Base-by-base conservation (phyloP, 805 yeast species). In the Ogataea thermomethanolica region DNA sequence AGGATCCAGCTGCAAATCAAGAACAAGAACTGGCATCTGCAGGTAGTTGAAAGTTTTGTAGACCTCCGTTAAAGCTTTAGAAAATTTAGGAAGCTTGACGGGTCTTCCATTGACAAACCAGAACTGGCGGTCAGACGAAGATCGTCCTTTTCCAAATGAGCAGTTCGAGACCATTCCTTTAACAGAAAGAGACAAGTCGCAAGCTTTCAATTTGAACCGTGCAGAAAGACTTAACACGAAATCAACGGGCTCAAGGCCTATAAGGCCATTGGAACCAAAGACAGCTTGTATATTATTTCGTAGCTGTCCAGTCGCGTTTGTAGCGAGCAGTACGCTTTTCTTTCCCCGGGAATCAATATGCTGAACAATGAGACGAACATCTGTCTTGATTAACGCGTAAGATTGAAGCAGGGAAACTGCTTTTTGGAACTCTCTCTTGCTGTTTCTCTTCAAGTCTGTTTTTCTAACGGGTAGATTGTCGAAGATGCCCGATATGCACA, bases 41-140 rank as follows among this genome's bases (percentile, higher is more conserved):
- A 79, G 67, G 51, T 77, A 73, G 49, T 89, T 90, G 59, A 74
- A 87, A 26, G 70, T 68, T 46, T 76, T 79, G 64, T 86, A 93
- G 1, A 77, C 73, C 43, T 89, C 96, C 46, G 81, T 87, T 12
- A 88, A 61, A 14, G 79, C 64, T 55, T 78, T 81, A 2, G 68
- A 48, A 12, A 90, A 55, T 24, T 69, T 65, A 12, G 79, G 76
- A 47, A 81, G 67, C 2, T 60, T 54, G 3, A 87, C 78, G 0
- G 98, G 99, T 43, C 99, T 65, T 15, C 69, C 69, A 56, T 93
- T 93, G 22, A 93, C 70, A 52, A 65, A 90, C 29, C 85, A 50
- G 36, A 75, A 73, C 57, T 91, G 99, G 25, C 95, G 69, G 58
- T 89, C 96, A 11, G 74, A 66, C 2, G 83, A 64, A 1, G 79